Evolutionary conservation across 1,284 basidiomycete genomes (phyloP).

Genomic region (Naganishia liquefaciens): DNA sequence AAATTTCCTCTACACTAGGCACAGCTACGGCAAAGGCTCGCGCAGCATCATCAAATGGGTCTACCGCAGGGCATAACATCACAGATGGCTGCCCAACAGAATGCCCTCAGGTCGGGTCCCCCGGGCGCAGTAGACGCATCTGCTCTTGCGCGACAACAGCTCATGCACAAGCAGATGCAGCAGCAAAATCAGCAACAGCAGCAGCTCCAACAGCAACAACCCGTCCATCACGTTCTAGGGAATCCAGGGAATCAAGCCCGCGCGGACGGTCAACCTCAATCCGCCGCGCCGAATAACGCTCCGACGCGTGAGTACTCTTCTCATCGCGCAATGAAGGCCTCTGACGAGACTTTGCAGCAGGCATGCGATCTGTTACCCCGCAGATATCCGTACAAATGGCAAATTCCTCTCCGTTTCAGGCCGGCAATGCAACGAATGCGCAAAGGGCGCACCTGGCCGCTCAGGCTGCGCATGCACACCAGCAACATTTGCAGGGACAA

Average conservation of each 20-base stretch:
- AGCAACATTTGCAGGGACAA: conserved; percentile 21
- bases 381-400: conserved; percentile 23
- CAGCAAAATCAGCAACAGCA: conserved; percentile 35
- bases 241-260: not conserved
- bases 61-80: conserved; percentile 18
- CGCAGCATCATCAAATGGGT: conserved; percentile 38
- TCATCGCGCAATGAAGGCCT: conserved; percentile 28
- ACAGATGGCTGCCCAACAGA: conserved; percentile 16
- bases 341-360: not conserved
- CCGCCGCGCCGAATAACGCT: not conserved
- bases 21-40: conserved; percentile 42
- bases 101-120: conserved; percentile 9
- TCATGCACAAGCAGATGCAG: conserved; percentile 27
- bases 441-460: conserved; percentile 31
- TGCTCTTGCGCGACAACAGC: conserved; percentile 25
- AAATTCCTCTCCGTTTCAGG: conserved; percentile 15
- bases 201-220: conserved; percentile 24
- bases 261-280: conserved; percentile 11
- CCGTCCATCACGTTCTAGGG: too few species aligned
- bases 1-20: conserved; percentile 36
- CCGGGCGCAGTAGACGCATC: conserved; percentile 17
- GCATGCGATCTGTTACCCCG: conserved; percentile 11
- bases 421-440: conserved; percentile 1
- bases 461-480: conserved; percentile 27
- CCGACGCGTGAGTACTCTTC: conserved; percentile 37